These are phyloP conservation scores for Thelephora terrestris DNA, from an alignment of 1,284 basidiomycete species.

Conservation along the genomic window DNA sequence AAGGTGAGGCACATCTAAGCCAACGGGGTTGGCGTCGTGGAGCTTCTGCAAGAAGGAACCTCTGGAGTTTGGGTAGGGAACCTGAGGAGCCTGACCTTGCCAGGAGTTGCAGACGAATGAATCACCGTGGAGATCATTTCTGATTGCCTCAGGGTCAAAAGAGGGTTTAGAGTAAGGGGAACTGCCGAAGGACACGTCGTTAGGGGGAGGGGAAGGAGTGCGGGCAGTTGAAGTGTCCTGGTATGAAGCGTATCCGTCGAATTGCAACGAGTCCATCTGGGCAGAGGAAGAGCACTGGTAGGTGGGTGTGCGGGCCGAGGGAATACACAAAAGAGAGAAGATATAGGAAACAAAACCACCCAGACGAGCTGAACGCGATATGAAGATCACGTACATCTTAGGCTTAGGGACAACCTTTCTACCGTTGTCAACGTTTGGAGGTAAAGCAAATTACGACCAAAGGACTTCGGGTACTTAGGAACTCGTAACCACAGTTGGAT, in stretches of 20 bases:
- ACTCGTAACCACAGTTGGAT: no score
- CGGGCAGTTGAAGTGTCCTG: conserved; percentile 56
- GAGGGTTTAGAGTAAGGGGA: conserved; percentile 30
- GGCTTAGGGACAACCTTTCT: no score
- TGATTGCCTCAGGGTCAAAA: conserved; percentile 36
- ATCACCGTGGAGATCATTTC: conserved; percentile 34
- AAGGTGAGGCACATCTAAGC: conserved; percentile 29
- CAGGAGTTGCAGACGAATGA: conserved; percentile 27
- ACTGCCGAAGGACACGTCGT: conserved; percentile 30
- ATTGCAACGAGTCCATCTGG: conserved; percentile 47
- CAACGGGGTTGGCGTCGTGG: conserved; percentile 36
- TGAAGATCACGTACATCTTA: no score
- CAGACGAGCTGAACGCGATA: no score
- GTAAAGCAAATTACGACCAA: no score
- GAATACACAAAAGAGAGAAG: no score
- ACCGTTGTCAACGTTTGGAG: no score
- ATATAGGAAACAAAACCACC: no score
- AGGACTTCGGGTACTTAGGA: no score
- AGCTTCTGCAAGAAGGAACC: conserved; percentile 59
- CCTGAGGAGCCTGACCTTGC: conserved; percentile 19
- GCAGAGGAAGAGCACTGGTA: conserved; percentile 1
- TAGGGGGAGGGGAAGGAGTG: conserved; percentile 60
- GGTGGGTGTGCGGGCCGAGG: no score
- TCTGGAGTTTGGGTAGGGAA: conserved; percentile 24
- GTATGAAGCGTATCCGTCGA: conserved; percentile 56